A percentile compares a stretch with the other conserved stretches of the same genome.
phyloP scores from a whole-genome alignment of 2,329 filamentous ascomycete species.

The Blumeria graminis region DNA sequence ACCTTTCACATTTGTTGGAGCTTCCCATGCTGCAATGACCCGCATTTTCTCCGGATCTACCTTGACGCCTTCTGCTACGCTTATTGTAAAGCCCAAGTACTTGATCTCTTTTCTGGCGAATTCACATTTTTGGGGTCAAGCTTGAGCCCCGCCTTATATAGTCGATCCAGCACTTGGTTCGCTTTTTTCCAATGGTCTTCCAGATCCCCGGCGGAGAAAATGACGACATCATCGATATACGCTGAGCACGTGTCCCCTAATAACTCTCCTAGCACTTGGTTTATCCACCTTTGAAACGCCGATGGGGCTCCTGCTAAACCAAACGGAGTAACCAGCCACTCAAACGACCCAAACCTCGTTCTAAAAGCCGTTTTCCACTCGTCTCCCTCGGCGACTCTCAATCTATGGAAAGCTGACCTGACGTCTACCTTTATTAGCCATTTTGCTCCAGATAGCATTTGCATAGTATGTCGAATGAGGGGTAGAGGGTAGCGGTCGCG shows the following conservation, averaged over 20 bases:
- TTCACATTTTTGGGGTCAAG: background rate
- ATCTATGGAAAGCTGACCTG: background rate
- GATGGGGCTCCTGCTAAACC: background rate
- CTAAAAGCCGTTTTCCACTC: background rate
- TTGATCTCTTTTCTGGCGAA: background rate
- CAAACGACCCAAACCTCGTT: background rate
- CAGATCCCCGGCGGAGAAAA: background rate
- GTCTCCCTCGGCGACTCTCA: background rate
- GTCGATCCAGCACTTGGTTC: background rate
- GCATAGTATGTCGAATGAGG: background rate
- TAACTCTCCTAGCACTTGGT: background rate
- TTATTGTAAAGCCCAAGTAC: background rate
- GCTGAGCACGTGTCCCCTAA: background rate
- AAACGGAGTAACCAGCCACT: background rate
- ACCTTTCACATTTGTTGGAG: background rate
- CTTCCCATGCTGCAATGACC: background rate
- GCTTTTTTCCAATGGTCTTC: background rate
- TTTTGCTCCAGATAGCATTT: background rate
- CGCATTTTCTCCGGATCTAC: background rate
- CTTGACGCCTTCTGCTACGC: background rate
- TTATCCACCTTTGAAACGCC: background rate
- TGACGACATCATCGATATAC: background rate
- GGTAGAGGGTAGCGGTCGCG: background rate
- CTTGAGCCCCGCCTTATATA: background rate
- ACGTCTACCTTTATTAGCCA: background rate